These are phyloP conservation scores for Apostasia shenzhenica DNA, from an alignment of 106 monocot genomes.

Conservation along the genomic window DNA sequence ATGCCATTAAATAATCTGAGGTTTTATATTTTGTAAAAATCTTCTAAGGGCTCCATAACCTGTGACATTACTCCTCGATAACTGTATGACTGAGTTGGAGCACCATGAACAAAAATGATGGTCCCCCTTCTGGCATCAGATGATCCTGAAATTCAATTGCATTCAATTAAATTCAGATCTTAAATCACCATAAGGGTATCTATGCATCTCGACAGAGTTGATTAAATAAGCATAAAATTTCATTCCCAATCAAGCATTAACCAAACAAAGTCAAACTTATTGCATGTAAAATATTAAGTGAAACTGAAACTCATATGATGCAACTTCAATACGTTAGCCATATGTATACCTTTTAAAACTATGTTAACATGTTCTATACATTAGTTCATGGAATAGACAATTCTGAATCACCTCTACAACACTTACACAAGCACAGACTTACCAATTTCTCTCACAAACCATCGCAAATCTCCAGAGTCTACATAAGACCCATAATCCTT, in stretches of 20 bases:
- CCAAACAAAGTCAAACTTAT: no score
- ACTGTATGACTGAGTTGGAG: conserved; percentile 90
- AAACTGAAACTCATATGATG: no score
- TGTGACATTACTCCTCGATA: conserved; percentile 88
- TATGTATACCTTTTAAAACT: neutral
- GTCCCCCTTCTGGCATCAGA: conserved; percentile 43
- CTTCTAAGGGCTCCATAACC: conserved; percentile 18
- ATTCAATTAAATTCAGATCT: neutral
- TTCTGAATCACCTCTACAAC: neutral
- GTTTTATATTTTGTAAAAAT: no score
- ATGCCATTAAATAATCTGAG: no score
- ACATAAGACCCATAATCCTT: conserved; percentile 91
- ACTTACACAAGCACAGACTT: conserved; percentile 3
- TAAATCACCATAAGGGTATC: no score
- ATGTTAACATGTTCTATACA: neutral
- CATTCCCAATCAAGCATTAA: no score
- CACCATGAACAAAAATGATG: conserved; percentile 84
- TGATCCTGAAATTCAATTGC: conserved; percentile 42
- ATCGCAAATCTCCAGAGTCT: conserved; percentile 72
- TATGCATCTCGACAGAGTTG: no score
- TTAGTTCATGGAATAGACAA: neutral
- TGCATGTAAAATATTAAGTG: no score
- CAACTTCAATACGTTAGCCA: neutral
- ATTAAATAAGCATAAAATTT: no score
- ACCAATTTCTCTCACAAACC: conserved; percentile 99